These are phyloP conservation scores for Hypomyces perniciosus DNA, from an alignment of 2,329 filamentous ascomycete species.

Conservation along the genomic window DNA sequence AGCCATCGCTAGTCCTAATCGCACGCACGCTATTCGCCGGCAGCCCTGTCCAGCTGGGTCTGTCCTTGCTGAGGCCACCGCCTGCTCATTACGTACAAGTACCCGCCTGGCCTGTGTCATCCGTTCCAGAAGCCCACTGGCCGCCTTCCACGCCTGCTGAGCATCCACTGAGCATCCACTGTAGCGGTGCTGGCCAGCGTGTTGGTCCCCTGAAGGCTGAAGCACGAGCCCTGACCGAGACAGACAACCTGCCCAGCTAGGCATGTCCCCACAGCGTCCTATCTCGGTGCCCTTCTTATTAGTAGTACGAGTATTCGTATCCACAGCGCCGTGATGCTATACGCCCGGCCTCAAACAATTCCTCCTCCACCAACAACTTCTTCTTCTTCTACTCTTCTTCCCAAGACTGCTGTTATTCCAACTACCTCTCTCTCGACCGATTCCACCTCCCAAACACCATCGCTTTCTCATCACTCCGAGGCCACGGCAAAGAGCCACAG, in stretches of 20 bases:
- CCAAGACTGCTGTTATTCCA: neutral
- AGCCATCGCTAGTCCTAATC: too few relatives aligned
- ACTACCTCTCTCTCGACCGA: neutral
- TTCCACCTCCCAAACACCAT: neutral
- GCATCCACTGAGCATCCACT: too few relatives aligned
- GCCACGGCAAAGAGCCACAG: neutral
- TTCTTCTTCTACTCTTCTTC: neutral
- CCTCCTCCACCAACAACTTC: neutral
- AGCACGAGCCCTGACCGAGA: neutral
- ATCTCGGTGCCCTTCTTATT: constrained; percentile 6
- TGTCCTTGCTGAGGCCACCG: neutral
- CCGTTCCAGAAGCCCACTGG: constrained; percentile 10
- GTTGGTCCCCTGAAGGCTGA: constrained; percentile 4
- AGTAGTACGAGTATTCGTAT: neutral
- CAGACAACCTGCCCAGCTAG: neutral
- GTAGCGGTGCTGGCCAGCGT: constrained; percentile 2
- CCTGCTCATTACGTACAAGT: constrained; percentile 3
- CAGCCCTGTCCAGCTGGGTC: neutral
- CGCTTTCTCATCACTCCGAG: neutral
- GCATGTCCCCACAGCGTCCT: constrained; percentile 11
- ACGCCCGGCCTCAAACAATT: constrained; percentile 4
- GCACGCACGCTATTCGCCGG: too few relatives aligned
- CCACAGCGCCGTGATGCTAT: constrained; percentile 11
- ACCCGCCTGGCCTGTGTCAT: neutral
- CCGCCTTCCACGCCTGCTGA: neutral